These are phyloP conservation scores for Septoria petroselini DNA, from an alignment of 2,329 filamentous ascomycete genomes.

Conservation along the genomic window DNA sequence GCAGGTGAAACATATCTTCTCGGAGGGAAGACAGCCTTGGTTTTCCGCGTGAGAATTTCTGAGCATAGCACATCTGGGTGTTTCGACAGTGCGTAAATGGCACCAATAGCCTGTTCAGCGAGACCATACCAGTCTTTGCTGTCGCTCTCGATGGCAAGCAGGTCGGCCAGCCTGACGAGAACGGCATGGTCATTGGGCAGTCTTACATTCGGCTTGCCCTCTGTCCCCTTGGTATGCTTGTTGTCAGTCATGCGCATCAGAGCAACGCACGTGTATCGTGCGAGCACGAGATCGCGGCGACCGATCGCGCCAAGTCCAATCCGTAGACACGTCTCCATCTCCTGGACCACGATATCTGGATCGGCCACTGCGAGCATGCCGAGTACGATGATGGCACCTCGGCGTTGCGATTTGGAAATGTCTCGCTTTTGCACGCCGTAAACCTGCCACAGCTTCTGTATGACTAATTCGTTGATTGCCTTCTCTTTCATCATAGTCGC, in stretches of 20 bases:
- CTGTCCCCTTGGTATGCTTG: conserved; percentile 71
- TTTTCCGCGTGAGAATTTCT: conserved; percentile 82
- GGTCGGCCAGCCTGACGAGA: conserved; percentile 72
- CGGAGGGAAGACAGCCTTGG: conserved; percentile 71
- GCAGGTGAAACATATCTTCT: conserved; percentile 40
- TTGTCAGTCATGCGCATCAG: conserved; percentile 84
- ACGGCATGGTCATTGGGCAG: conserved; percentile 91
- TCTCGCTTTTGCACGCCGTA: conserved; percentile 92
- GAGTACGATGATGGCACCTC: conserved; percentile 91
- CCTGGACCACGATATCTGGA: conserved; percentile 86
- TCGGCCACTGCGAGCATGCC: conserved; percentile 94
- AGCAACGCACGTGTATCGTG: conserved; percentile 93
- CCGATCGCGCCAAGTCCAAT: conserved; percentile 83
- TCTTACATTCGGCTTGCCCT: conserved; percentile 64
- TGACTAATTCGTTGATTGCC: conserved; percentile 77
- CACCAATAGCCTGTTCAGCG: conserved; percentile 91
- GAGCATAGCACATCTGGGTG: conserved; percentile 93
- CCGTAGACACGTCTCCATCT: conserved; percentile 90
- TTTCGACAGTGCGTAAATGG: conserved; percentile 90
- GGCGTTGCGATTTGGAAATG: conserved; percentile 84
- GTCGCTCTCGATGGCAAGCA: conserved; percentile 79
- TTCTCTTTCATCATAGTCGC: conserved; percentile 97
- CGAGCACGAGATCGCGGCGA: conserved; percentile 76
- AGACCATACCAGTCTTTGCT: conserved; percentile 93
- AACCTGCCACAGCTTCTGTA: conserved; percentile 94